Evolutionary conservation across 1,284 basidiomycete genomes (phyloP).

Genomic region (Cryptococcus sp.): DNA sequence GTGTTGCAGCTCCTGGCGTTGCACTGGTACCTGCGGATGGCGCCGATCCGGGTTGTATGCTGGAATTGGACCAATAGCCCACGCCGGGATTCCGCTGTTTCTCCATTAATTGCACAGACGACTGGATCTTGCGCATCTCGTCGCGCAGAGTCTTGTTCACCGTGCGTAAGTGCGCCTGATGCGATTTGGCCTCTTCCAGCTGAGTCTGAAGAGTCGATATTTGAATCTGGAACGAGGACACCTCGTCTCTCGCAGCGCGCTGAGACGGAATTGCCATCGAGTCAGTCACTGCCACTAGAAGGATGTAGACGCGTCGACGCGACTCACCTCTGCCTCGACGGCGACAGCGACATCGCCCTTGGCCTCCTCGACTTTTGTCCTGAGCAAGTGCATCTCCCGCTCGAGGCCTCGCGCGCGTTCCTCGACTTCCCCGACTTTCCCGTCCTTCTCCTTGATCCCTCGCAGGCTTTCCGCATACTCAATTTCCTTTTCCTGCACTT

Average conservation of each 20-base stretch:
- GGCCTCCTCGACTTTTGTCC: slow-evolving; percentile 56
- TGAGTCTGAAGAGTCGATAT: slow-evolving; percentile 47
- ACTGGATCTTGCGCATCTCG: slow-evolving; percentile 88
- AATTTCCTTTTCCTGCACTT: slow-evolving; percentile 60
- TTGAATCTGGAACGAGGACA: slow-evolving; percentile 43
- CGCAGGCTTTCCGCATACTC: slow-evolving; percentile 60
- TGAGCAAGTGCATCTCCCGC: slow-evolving; percentile 31
- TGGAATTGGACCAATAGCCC: slow-evolving; percentile 72
- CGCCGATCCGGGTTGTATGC: slow-evolving; percentile 3
- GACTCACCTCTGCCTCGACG: slow-evolving; percentile 53
- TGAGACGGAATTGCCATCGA: slow-evolving; percentile 10
- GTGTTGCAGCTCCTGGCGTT: slow-evolving; percentile 18
- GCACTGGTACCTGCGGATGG: slow-evolving; percentile 7
- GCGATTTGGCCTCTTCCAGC: slow-evolving; percentile 50
- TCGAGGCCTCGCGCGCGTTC: slow-evolving; percentile 61
- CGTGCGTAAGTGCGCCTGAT: slow-evolving; percentile 32
- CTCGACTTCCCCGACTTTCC: slow-evolving; percentile 61
- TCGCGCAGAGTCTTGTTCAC: slow-evolving; percentile 84
- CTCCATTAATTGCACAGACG: slow-evolving; percentile 83
- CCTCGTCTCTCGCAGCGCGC: slow-evolving; percentile 53
- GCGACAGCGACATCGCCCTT: slow-evolving; percentile 56
- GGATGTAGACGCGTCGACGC: neutral
- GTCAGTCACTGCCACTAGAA: too few relatives aligned
- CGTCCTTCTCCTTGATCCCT: slow-evolving; percentile 64
- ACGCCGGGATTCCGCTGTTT: slow-evolving; percentile 87